These are phyloP conservation scores for Cephalotrichum gorgonifer DNA, from an alignment of 2,329 filamentous ascomycete genomes.

Conservation along the genomic window DNA sequence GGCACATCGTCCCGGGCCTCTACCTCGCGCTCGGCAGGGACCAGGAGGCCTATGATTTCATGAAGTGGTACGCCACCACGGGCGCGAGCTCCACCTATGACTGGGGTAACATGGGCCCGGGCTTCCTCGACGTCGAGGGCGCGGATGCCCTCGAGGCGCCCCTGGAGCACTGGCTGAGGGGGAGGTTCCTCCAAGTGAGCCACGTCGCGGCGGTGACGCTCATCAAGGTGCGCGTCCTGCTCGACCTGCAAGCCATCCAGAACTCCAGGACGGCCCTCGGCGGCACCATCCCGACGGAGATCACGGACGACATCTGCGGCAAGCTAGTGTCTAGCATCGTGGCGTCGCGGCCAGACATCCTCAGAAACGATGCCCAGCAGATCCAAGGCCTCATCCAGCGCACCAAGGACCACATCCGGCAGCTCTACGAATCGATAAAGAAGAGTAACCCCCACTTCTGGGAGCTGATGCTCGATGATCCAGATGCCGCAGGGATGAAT, in stretches of 20 bases:
- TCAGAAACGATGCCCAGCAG: constrained; percentile 3
- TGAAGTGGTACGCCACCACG: constrained; percentile 20
- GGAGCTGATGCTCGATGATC: constrained; percentile 8
- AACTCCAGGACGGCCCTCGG: constrained; percentile 6
- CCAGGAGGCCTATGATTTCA: constrained; percentile 38
- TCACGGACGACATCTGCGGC: constrained; percentile 10
- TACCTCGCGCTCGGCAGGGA: constrained; percentile 35
- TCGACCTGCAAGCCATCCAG: constrained; percentile 12
- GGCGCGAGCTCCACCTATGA: constrained; percentile 9
- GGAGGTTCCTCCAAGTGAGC: constrained; percentile 7
- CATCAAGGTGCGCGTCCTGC: constrained; percentile 14
- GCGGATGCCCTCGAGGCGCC: constrained; percentile 28
- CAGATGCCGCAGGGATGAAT: neutral
- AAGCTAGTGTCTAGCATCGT: constrained; percentile 10
- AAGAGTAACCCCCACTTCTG: constrained; percentile 12
- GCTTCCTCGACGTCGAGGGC: constrained; percentile 21
- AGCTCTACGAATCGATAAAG: constrained; percentile 8
- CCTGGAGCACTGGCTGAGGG: neutral
- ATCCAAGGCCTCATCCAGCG: neutral
- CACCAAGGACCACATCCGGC: constrained; percentile 9
- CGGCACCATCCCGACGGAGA: constrained; percentile 10
- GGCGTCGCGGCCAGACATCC: neutral
- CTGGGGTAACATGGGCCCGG: constrained; percentile 10
- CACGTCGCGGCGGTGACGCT: constrained; percentile 9
- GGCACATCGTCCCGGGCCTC: constrained; percentile 26